Conservation (phyloP, 192 early-diverging fungal genomes). For the Umbelopsis sp. region DNA sequence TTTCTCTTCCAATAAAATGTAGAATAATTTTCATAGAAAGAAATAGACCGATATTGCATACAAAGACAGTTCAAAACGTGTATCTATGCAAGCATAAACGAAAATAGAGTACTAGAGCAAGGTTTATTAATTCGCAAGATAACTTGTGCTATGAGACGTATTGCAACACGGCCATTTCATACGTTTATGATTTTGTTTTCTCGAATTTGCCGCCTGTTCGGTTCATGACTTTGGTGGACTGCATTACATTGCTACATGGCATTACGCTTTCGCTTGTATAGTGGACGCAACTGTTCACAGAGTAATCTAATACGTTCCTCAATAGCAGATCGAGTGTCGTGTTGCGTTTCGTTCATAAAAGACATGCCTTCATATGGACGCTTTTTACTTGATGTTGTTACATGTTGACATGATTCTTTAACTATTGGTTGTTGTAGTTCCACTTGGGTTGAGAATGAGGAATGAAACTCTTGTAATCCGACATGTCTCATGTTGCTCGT, state of each 20-base stretch:
- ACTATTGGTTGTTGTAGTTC: neutral
- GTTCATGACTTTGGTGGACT: neutral
- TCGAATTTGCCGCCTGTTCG: too few species aligned
- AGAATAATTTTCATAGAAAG: constrained; percentile 7
- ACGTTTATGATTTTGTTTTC: too few species aligned
- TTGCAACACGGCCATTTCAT: too few species aligned
- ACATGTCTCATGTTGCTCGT: neutral
- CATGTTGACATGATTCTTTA: neutral
- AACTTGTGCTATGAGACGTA: too few species aligned
- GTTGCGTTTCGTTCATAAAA: neutral
- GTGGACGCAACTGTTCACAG: neutral
- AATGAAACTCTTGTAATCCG: neutral
- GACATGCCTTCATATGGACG: neutral
- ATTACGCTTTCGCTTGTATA: neutral
- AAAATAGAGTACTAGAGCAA: too few species aligned
- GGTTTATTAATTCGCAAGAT: too few species aligned
- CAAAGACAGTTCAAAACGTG: too few species aligned
- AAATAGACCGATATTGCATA: too few species aligned
- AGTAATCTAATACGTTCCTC: neutral
- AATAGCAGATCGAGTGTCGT: neutral
- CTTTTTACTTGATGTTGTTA: neutral
- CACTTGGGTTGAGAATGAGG: neutral
- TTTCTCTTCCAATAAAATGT: constrained; percentile 4
- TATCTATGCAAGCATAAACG: too few species aligned
- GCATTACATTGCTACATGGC: neutral